A percentile compares a stretch with the other conserved stretches of the same genome.
Conservation (phyloP, 2,329 filamentous ascomycete genomes). For the Pezicula carpinea region DNA sequence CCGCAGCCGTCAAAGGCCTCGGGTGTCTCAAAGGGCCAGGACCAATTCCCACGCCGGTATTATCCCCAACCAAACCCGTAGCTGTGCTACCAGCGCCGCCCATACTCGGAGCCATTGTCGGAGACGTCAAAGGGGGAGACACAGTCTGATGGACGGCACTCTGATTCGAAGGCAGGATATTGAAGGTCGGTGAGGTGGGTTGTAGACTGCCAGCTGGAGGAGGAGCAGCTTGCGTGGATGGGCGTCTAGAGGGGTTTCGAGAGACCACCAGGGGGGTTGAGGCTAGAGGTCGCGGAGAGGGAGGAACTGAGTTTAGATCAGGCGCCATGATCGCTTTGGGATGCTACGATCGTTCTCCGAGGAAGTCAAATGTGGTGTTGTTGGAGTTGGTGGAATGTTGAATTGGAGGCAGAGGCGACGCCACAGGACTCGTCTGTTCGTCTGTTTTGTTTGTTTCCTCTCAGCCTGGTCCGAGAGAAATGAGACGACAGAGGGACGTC, state of each 20-base stretch:
- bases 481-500: too few species aligned
- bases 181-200: constrained; percentile 18
- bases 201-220: constrained; percentile 8
- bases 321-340: constrained; percentile 24
- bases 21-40: constrained; percentile 80
- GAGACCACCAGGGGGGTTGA: constrained; percentile 21
- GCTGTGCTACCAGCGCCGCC: constrained; percentile 3
- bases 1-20: constrained; percentile 79
- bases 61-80: constrained; percentile 23
- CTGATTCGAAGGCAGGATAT: constrained; percentile 28
- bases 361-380: too few species aligned
- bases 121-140: constrained; percentile 20
- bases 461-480: too few species aligned
- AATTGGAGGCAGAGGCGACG: not conserved
- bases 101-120: constrained; percentile 8
- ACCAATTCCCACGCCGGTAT: constrained; percentile 46
- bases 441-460: not conserved
- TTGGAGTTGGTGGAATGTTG: not conserved
- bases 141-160: constrained; percentile 20
- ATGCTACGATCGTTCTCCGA: not conserved
- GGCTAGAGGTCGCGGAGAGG: constrained; percentile 23
- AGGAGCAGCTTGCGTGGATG: constrained; percentile 23
- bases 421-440: not conserved
- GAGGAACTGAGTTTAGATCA: constrained; percentile 30
- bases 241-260: constrained; percentile 22